Evolutionary conservation across 2,329 filamentous ascomycete genomes (phyloP), one percentile per base, ranked within the genome.

Genomic region (Penicillium sp.): DNA sequence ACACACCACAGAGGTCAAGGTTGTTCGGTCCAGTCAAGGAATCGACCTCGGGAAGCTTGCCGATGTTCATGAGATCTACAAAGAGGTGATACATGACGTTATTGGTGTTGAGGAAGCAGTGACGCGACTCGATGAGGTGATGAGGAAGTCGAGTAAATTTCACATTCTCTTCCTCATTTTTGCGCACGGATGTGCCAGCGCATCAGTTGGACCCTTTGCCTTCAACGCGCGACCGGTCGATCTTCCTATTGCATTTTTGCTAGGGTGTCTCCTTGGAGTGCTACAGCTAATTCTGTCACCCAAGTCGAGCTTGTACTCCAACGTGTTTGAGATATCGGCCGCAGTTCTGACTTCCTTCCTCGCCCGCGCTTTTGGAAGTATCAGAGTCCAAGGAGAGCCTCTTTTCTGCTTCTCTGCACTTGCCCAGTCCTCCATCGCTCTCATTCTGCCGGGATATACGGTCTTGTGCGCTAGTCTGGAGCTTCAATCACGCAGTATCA

Each of bases 191-290:
- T 74, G 92, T 5, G 90, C 91, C 1, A 91, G 89, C 11, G 87
- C 86, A 0, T 83, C 80, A 6, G 90, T 94, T 1, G 90, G 88
- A 0, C 90, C 90, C 0, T 94, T 94, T 65, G 90, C 89, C 3
- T 95, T 94, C 67, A 79, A 86, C 52, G 89, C 88, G 2, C 83
- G 90, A 3, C 84, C 87, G 39, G 88, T 93, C 64, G 91, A 95
- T 68, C 77, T 94, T 55, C 90, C 90, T 0, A 82, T 92, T 27
- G 86, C 86, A 18, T 94, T 94, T 69, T 52, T 91, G 0, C 81
- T 95, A 0, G 91, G 91, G 2, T 87, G 84, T 65, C 76, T 92
- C 16, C 80, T 95, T 0, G 91, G 90, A 1, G 74, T 87, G 50
- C 77, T 95, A 46, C 90, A 94, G 66, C 83, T 93, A 9, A 83